phyloP scores from a whole-genome alignment of 768 basidiomycete genomes.

The Suillus brevipes region DNA sequence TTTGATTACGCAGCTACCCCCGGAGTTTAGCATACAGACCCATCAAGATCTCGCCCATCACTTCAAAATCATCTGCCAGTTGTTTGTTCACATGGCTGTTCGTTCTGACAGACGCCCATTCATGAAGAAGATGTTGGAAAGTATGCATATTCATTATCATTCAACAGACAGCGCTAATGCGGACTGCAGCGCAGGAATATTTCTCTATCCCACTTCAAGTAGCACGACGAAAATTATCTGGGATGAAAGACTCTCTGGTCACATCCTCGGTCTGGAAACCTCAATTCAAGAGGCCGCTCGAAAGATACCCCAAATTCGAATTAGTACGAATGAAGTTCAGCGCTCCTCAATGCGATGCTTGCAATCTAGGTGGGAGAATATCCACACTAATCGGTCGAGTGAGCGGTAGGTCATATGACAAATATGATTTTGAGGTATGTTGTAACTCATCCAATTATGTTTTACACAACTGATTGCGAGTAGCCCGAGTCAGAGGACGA shows the following conservation, averaged over 20 bases:
- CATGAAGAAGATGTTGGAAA: conserved; percentile 52
- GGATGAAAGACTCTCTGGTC: conserved; percentile 73
- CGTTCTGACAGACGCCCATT: conserved; percentile 55
- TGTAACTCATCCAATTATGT: not conserved
- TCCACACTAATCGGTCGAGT: conserved; percentile 65
- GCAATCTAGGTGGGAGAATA: conserved; percentile 68
- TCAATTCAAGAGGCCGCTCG: conserved; percentile 62
- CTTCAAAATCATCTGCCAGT: conserved; percentile 86
- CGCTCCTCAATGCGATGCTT: conserved; percentile 76
- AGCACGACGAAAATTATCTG: conserved; percentile 67
- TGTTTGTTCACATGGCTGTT: conserved; percentile 82
- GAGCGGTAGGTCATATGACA: conserved; percentile 69
- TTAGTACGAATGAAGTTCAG: conserved; percentile 53
- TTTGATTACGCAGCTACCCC: conserved; percentile 53
- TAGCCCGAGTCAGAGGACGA: conserved; percentile 20
- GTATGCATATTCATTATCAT: conserved; percentile 32
- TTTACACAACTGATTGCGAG: not conserved
- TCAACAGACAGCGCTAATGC: conserved; percentile 1
- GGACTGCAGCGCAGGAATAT: conserved; percentile 57
- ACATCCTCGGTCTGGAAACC: conserved; percentile 84
- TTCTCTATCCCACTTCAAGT: conserved; percentile 69
- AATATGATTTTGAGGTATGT: conserved; percentile 62
- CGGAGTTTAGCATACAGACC: conserved; percentile 77
- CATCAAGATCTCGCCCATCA: conserved; percentile 76
- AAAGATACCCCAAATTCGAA: conserved; percentile 66